Evolutionary conservation across 768 basidiomycete genomes (phyloP).

Genomic region (Inosperma sp.): DNA sequence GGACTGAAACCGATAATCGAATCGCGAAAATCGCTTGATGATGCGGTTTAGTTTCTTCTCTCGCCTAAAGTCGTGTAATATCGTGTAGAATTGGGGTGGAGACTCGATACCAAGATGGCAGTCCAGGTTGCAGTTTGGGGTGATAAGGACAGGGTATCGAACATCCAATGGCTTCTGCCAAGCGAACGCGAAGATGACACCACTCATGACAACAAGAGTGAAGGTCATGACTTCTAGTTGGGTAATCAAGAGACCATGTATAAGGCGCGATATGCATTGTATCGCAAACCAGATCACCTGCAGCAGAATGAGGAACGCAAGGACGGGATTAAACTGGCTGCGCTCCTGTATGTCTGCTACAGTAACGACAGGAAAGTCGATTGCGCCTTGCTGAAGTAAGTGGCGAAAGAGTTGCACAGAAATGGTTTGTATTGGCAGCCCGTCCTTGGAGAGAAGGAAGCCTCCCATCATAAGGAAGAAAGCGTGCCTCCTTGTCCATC

Average conservation of each 20-base stretch:
- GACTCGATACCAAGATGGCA: background rate
- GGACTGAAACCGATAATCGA: slow-evolving; percentile 1
- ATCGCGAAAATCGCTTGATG: slow-evolving; percentile 4
- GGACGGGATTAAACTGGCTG: slow-evolving; percentile 4
- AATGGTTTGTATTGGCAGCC: background rate
- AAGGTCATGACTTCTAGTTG: slow-evolving; percentile 18
- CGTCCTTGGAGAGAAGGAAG: slow-evolving; percentile 13
- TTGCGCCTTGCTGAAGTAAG: background rate
- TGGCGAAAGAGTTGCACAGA: slow-evolving; percentile 1
- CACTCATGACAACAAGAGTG: slow-evolving; percentile 14
- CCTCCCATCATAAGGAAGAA: slow-evolving; percentile 20
- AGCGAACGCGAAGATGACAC: slow-evolving; percentile 15
- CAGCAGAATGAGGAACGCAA: slow-evolving; percentile 9
- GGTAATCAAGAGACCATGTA: slow-evolving; percentile 14
- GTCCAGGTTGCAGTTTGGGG: background rate
- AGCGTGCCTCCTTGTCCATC: slow-evolving; percentile 15
- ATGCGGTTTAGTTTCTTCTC: background rate
- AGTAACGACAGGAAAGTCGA: slow-evolving; percentile 11
- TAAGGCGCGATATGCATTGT: slow-evolving; percentile 14
- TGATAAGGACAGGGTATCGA: slow-evolving; percentile 3
- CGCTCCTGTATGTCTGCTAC: slow-evolving; percentile 15
- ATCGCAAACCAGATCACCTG: slow-evolving; percentile 21
- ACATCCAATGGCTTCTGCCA: slow-evolving; percentile 20
- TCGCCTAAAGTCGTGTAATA: slow-evolving; percentile 8
- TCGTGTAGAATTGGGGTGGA: background rate